Evolutionary conservation across 495 filamentous ascomycete genomes (phyloP).

Genomic region (Penicillium diatomitis): DNA sequence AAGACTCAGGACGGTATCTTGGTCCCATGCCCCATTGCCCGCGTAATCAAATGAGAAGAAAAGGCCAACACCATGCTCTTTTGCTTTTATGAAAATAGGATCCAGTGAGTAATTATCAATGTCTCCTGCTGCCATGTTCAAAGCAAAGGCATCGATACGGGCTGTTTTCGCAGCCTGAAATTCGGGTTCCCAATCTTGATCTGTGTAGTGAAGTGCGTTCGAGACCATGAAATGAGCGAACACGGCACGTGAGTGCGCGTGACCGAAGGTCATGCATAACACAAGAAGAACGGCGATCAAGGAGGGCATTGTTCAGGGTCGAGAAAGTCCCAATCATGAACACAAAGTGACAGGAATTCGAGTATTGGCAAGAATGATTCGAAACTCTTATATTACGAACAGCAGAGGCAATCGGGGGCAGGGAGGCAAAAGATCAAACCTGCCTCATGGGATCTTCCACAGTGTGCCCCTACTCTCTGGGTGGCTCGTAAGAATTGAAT

Average conservation of each 20-base stretch:
- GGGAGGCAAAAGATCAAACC: too few relatives aligned
- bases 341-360: too few relatives aligned
- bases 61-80: not conserved
- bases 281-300: not conserved
- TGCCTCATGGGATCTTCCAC: too few relatives aligned
- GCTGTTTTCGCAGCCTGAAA: not conserved
- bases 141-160: not conserved
- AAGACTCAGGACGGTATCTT: not conserved
- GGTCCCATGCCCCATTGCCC: not conserved
- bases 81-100: too few relatives aligned
- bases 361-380: too few relatives aligned
- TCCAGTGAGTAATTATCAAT: too few relatives aligned
- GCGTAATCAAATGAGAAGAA: not conserved
- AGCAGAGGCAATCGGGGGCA: too few relatives aligned
- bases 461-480: too few relatives aligned
- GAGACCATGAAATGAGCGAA: slow-evolving; percentile 4
- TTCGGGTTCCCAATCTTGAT: not conserved
- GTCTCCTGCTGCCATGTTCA: not conserved
- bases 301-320: too few relatives aligned
- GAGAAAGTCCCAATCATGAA: too few relatives aligned
- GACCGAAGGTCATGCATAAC: not conserved
- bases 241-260: slow-evolving; percentile 1
- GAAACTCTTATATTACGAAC: too few relatives aligned
- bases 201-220: not conserved
- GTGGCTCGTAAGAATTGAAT: too few relatives aligned